phyloP scores from a whole-genome alignment of 371 early-diverging fungal genomes.

The Saksenaea oblongispora region DNA sequence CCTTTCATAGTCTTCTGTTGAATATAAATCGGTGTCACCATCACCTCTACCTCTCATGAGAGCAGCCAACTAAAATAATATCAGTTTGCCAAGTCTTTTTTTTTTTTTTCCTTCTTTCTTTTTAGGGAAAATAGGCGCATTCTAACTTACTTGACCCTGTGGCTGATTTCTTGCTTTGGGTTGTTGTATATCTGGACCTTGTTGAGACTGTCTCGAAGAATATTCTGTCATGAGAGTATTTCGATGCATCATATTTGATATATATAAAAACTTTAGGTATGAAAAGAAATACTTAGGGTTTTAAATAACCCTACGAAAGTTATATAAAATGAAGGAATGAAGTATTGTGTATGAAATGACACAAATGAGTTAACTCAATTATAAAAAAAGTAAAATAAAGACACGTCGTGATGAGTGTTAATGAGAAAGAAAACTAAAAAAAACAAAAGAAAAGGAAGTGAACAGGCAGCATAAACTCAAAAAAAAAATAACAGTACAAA shows the following conservation, averaged over 20 bases:
- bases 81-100: background rate
- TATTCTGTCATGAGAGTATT: constrained; percentile 9
- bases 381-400: constrained; percentile 3
- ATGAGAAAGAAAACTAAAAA: background rate
- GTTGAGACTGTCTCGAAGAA: constrained; percentile 9
- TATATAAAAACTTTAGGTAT: background rate
- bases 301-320: too few species aligned
- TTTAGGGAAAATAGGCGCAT: background rate
- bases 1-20: constrained; percentile 13
- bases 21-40: constrained; percentile 14
- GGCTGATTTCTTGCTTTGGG: constrained; percentile 30
- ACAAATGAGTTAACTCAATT: background rate
- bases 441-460: background rate
- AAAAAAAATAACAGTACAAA: constrained; percentile 5
- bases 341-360: background rate
- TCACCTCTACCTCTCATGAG: constrained; percentile 23
- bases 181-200: constrained; percentile 23
- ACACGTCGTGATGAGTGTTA: background rate
- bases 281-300: background rate
- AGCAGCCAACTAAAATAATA: constrained; percentile 21
- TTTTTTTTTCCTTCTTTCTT: background rate
- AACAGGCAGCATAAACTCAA: background rate
- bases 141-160: constrained; percentile 24
- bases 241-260: constrained; percentile 12
- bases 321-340: background rate